These are phyloP conservation scores for Boletellus ananas DNA, from an alignment of 768 basidiomycete genomes.

Conservation along the genomic window DNA sequence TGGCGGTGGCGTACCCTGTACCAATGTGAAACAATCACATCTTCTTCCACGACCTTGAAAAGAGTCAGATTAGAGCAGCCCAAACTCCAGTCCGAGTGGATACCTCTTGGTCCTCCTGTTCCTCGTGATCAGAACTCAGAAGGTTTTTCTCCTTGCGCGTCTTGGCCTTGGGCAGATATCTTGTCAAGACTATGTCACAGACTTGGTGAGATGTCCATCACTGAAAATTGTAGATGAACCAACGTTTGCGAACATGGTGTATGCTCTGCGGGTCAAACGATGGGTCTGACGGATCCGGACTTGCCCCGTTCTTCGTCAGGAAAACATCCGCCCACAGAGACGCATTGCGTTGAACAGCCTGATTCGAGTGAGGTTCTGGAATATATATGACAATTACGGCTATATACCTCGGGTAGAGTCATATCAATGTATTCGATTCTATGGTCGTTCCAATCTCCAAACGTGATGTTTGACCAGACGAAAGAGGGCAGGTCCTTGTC, in stretches of 20 bases:
- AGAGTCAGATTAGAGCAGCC: constrained; percentile 5
- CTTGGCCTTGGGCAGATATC: constrained; percentile 73
- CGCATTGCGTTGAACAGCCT: constrained; percentile 77
- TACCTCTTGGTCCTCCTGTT: constrained; percentile 44
- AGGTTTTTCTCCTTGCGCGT: constrained; percentile 82
- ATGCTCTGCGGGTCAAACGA: constrained; percentile 54
- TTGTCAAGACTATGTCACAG: constrained; percentile 63
- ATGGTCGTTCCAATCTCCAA: constrained; percentile 69
- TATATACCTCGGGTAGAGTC: constrained; percentile 61
- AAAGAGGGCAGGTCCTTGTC: constrained; percentile 60
- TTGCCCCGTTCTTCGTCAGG: constrained; percentile 60
- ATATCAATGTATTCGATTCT: constrained; percentile 55
- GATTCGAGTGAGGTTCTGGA: constrained; percentile 6
- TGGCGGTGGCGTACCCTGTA: constrained; percentile 47
- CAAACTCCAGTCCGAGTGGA: constrained; percentile 7
- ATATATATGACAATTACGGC: not conserved
- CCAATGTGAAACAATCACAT: constrained; percentile 81
- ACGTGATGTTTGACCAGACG: constrained; percentile 74
- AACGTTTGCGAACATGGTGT: constrained; percentile 74
- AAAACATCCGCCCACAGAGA: constrained; percentile 84
- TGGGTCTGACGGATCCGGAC: constrained; percentile 57
- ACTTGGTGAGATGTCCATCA: constrained; percentile 2
- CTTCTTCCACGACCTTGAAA: constrained; percentile 36
- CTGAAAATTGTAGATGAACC: constrained; percentile 23
- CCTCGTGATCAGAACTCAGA: constrained; percentile 41